Conservation (phyloP, 352 stramenopile genomes). For the Pythium dissimile region DNA sequence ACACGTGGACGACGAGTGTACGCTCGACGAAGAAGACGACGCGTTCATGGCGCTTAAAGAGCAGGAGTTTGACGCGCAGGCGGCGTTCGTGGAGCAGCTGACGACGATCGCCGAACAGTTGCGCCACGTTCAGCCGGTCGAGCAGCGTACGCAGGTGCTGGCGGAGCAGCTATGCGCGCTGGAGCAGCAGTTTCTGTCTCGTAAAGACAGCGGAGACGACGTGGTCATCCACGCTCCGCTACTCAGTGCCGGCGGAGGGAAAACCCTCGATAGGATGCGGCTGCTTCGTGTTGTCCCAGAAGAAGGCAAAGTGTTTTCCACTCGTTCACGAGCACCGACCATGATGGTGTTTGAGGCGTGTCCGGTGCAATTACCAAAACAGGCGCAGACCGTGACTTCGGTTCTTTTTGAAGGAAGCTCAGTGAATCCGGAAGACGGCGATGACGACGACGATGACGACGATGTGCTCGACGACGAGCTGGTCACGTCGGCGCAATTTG, state of each 20-base stretch:
- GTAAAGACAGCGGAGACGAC: not conserved
- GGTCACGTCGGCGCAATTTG: slow-evolving; percentile 1
- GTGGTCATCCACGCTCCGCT: slow-evolving; percentile 21
- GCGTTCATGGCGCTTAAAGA: slow-evolving; percentile 15
- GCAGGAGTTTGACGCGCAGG: slow-evolving; percentile 28
- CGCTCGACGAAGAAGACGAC: slow-evolving; percentile 3
- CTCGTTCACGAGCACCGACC: slow-evolving; percentile 27
- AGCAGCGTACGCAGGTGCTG: slow-evolving; percentile 4
- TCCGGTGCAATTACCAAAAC: not conserved
- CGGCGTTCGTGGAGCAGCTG: slow-evolving; percentile 30
- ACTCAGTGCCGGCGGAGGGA: not conserved
- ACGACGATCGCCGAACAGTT: slow-evolving; percentile 29
- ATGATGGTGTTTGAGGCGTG: slow-evolving; percentile 42
- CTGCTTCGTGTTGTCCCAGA: slow-evolving; percentile 28
- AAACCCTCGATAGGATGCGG: not conserved
- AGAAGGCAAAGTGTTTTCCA: slow-evolving; percentile 42
- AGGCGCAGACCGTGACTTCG: not conserved
- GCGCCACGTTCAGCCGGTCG: slow-evolving; percentile 22
- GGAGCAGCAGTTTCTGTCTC: slow-evolving; percentile 13
- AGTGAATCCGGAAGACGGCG: not conserved
- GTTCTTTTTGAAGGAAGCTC: not conserved
- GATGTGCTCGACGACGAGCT: slow-evolving; percentile 9
- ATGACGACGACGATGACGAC: slow-evolving; percentile 8
- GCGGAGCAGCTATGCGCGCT: slow-evolving; percentile 13
- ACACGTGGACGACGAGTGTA: not conserved